Evolutionary conservation across 108 stramenopile genomes (phyloP).

Genomic region (Pseudonitzschia delicatissima): DNA sequence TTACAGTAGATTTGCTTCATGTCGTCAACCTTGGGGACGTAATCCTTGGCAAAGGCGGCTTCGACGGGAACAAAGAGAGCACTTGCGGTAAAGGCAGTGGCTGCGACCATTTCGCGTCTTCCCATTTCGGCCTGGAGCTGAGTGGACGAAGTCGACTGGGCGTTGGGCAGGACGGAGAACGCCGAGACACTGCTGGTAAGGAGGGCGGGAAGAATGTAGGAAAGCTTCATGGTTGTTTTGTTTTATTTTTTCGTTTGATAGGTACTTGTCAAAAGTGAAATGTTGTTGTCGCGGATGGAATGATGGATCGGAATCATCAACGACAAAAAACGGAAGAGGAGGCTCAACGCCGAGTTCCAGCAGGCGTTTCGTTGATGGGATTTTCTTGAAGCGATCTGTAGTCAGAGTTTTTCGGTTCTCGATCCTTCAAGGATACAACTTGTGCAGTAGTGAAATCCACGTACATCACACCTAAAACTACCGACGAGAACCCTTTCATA

Average conservation of each 20-base stretch:
- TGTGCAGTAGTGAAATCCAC: too few species aligned
- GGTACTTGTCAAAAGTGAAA: too few species aligned
- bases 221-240: background rate
- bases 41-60: conserved; percentile 6
- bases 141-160: background rate
- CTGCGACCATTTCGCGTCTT: conserved; percentile 12
- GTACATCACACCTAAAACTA: too few species aligned
- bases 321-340: too few species aligned
- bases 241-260: background rate
- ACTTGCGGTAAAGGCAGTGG: conserved; percentile 1
- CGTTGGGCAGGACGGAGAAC: background rate
- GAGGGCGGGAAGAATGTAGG: background rate
- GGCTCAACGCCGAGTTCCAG: too few species aligned
- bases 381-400: too few species aligned
- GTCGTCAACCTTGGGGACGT: conserved; percentile 32
- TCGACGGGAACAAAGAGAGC: background rate
- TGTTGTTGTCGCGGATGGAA: too few species aligned
- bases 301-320: too few species aligned
- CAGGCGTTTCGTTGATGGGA: too few species aligned
- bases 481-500: too few species aligned
- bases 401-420: too few species aligned
- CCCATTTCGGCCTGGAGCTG: conserved; percentile 7
- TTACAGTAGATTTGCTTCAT: conserved; percentile 30
- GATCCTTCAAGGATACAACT: too few species aligned
- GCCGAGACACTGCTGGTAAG: background rate